phyloP scores from a whole-genome alignment of 495 filamentous ascomycete species.

The Aspergillus sparsus region DNA sequence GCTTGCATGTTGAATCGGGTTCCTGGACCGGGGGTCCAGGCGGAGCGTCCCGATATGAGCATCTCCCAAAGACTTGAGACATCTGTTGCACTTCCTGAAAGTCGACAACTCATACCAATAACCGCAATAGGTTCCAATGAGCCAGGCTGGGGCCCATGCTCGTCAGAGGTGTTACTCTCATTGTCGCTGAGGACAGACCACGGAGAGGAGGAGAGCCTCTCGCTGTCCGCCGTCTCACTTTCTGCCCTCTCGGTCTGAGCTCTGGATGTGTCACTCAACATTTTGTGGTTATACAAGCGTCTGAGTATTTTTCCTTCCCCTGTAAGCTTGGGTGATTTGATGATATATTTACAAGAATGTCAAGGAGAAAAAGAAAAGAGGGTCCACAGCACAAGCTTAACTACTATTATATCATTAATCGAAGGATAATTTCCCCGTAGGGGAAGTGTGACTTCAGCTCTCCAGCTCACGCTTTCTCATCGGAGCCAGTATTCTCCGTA shows the following conservation, averaged over 20 bases:
- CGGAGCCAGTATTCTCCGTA: not conserved
- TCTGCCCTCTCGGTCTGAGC: constrained; percentile 7
- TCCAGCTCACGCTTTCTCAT: not conserved
- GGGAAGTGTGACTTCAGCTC: not conserved
- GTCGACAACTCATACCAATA: constrained; percentile 17
- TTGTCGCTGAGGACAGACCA: constrained; percentile 21
- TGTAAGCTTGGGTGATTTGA: not conserved
- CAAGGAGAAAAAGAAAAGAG: not conserved
- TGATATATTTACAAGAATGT: not conserved
- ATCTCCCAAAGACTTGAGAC: constrained; percentile 18
- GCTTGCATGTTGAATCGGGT: constrained; percentile 19
- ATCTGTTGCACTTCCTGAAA: constrained; percentile 18
- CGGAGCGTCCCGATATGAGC: constrained; percentile 13
- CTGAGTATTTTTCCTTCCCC: not conserved
- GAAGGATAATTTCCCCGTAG: not conserved
- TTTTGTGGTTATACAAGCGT: constrained; percentile 2
- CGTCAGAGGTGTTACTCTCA: constrained; percentile 17
- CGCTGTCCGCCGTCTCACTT: constrained; percentile 15
- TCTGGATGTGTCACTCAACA: constrained; percentile 15
- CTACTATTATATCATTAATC: too few relatives aligned
- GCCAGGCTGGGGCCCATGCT: constrained; percentile 1
- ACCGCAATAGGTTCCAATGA: constrained; percentile 17
- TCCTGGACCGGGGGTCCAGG: constrained; percentile 17
- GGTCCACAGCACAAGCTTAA: not conserved
- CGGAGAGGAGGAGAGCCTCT: constrained; percentile 15